Evolutionary conservation across 768 basidiomycete genomes (phyloP), one percentile per base, ranked within the genome.

Genomic region (Lactarius hengduanensis): DNA sequence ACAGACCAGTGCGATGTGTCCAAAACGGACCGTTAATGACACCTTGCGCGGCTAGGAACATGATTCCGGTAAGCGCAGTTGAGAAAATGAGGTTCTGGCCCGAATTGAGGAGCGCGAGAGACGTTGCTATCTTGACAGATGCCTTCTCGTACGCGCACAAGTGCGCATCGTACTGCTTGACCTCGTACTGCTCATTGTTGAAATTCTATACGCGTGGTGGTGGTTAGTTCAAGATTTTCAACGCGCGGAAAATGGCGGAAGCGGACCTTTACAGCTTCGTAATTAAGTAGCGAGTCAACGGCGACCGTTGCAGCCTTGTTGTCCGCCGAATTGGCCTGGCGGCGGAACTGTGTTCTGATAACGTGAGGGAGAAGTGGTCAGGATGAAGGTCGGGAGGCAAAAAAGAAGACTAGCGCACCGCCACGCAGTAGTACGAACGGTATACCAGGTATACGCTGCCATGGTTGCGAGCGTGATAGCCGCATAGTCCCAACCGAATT

Each of bases 51-150:
- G 96, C 96, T 61, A 99, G 80, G 72, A 96, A 90, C 97, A 99
- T 98, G 74, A 96, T 94, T 64, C 87, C 81, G 0, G 96, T 99
- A 75, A 98, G 77, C 0, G 97, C 96, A 22, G 84, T 86, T 4
- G 95, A 96, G 78, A 98, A 99, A 70, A 98, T 98, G 71, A 98
- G 80, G 73, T 95, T 96, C 76, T 99, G 97, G 0, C 96, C 97
- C 1, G 96, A 96, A 76, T 98, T 99, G 66, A 99, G 80, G 73
- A 87, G 89, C 0, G 97, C 91, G 18, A 99, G 80, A 2, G 93
- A 96, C 1, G 97, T 98, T 0, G 96, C 91, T 72, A 98, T 96
- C 78, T 96, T 94, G 71, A 97, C 83, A 0, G 92, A 94, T 2
- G 96, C 87, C 69, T 92, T 90, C 76, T 98, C 96, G 71, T 98